These are phyloP conservation scores for Pseudogymnoascus sp. DNA, from an alignment of 2,329 filamentous ascomycete species.

Conservation along the genomic window DNA sequence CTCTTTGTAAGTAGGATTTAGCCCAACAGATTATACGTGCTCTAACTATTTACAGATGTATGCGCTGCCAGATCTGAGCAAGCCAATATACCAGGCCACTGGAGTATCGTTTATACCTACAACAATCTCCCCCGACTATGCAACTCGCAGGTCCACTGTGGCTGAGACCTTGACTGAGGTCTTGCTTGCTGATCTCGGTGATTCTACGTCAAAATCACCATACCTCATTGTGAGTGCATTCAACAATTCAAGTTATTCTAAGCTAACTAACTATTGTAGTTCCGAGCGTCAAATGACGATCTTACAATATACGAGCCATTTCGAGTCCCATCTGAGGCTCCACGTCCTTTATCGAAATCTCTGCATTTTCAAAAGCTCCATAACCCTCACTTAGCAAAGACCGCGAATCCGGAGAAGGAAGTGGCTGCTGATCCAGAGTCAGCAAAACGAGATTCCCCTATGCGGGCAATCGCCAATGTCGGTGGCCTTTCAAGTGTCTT, in stretches of 20 bases:
- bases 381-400: slow-evolving; percentile 60
- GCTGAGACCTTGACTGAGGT: slow-evolving; percentile 74
- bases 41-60: slow-evolving; percentile 54
- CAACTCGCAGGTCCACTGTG: slow-evolving; percentile 61
- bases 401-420: slow-evolving; percentile 39
- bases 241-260: background rate
- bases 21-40: background rate
- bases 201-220: slow-evolving; percentile 61
- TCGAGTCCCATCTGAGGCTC: slow-evolving; percentile 34
- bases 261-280: slow-evolving; percentile 36
- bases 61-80: slow-evolving; percentile 64
- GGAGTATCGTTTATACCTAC: slow-evolving; percentile 73
- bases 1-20: slow-evolving; percentile 56
- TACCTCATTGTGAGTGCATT: slow-evolving; percentile 66
- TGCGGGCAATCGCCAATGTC: slow-evolving; percentile 50
- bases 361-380: slow-evolving; percentile 71
- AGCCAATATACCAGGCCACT: slow-evolving; percentile 67
- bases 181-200: slow-evolving; percentile 77
- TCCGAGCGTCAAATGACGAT: slow-evolving; percentile 75
- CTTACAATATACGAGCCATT: slow-evolving; percentile 83
- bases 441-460: slow-evolving; percentile 34
- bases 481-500: slow-evolving; percentile 77
- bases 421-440: slow-evolving; percentile 44
- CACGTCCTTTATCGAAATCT: slow-evolving; percentile 29
- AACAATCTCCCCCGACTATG: slow-evolving; percentile 64